These are phyloP conservation scores for Periconia digitata DNA, from an alignment of 2,329 filamentous ascomycete species.

Conservation along the genomic window DNA sequence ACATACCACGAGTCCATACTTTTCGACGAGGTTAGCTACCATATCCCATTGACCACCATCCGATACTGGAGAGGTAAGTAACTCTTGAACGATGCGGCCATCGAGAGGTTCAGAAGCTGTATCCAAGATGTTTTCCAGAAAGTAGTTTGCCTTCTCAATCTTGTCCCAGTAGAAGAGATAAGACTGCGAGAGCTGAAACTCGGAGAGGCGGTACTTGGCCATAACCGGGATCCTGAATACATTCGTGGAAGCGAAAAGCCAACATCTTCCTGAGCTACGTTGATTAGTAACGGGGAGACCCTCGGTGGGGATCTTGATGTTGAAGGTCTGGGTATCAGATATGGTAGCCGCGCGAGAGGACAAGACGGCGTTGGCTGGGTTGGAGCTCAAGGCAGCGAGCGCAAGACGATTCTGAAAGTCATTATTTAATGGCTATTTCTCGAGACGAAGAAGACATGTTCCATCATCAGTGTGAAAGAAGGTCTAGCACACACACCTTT, in stretches of 20 bases:
- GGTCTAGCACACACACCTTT: conserved; percentile 62
- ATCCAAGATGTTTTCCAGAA: conserved; percentile 79
- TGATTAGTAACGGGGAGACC: conserved; percentile 85
- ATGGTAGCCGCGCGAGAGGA: conserved; percentile 64
- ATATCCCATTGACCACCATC: conserved; percentile 94
- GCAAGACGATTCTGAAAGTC: conserved; percentile 66
- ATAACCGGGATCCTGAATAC: conserved; percentile 87
- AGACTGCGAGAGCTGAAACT: conserved; percentile 83
- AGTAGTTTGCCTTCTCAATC: conserved; percentile 88
- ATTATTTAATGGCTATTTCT: background rate
- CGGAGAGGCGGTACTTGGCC: conserved; percentile 74
- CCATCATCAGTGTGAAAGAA: too few relatives aligned
- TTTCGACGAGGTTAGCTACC: conserved; percentile 80
- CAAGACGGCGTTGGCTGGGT: conserved; percentile 67
- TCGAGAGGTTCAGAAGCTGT: conserved; percentile 72
- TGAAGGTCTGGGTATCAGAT: conserved; percentile 78
- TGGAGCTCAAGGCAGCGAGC: conserved; percentile 69
- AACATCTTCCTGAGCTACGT: conserved; percentile 78
- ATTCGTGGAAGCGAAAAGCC: conserved; percentile 91
- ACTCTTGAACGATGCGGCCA: conserved; percentile 68
- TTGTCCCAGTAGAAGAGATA: conserved; percentile 96
- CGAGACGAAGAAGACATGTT: too few relatives aligned
- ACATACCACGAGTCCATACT: conserved; percentile 89
- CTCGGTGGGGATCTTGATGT: conserved; percentile 78
- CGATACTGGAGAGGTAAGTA: conserved; percentile 68